Percentiles rank a stretch among this genome's conserved stretches.
These are phyloP conservation scores for Sporothrix humicola DNA, from an alignment of 2,329 filamentous ascomycete species.

Conservation along the genomic window DNA sequence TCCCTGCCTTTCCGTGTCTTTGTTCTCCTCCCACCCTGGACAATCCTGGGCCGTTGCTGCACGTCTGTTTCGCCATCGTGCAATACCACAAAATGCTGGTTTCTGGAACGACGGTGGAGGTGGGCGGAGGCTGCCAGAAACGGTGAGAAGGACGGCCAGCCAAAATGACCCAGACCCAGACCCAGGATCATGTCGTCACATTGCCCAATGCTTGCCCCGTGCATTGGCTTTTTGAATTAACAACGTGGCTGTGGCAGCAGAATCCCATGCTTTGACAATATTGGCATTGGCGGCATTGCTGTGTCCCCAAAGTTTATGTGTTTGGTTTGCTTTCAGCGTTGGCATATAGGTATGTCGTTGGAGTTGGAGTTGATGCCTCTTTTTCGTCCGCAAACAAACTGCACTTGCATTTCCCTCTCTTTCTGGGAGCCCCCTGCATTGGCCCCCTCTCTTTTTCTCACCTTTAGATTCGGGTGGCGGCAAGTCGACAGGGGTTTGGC, in stretches of 20 bases:
- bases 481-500: constrained; percentile 27
- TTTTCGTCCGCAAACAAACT: no score
- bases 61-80: constrained; percentile 29
- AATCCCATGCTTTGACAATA: not conserved
- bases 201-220: not conserved
- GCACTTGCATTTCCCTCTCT: not conserved
- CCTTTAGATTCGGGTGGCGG: constrained; percentile 11
- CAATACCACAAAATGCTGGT: constrained; percentile 15
- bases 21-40: no score
- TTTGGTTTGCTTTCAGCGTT: not conserved
- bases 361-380: no score
- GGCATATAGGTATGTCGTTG: not conserved
- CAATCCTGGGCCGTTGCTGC: constrained; percentile 13
- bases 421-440: constrained; percentile 4
- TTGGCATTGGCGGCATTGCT: not conserved
- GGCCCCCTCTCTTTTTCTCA: not conserved
- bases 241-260: constrained; percentile 14
- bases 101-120: constrained; percentile 19
- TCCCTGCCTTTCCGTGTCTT: not conserved
- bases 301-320: not conserved
- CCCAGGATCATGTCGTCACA: constrained; percentile 19
- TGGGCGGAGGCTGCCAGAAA: not conserved
- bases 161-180: not conserved
- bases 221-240: constrained; percentile 18
- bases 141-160: not conserved